phyloP scores from a whole-genome alignment of 192 early-diverging fungal species.

The Rhizoclosmatium globosum region DNA sequence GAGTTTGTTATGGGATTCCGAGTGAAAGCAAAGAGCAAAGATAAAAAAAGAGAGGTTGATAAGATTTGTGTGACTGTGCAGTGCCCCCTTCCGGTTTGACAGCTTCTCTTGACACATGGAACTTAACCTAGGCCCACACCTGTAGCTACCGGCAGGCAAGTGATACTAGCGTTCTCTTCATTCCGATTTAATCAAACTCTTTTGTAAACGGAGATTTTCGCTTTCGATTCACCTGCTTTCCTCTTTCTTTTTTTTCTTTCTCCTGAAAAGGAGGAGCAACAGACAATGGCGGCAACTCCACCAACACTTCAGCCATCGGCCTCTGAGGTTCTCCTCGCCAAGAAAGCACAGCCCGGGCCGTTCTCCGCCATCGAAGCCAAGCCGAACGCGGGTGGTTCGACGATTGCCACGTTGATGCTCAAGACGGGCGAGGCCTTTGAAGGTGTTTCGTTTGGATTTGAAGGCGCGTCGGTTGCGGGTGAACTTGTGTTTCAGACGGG shows the following conservation, averaged over 20 bases:
- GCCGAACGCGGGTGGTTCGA: slow-evolving; percentile 6
- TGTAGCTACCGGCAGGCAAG: too few species aligned
- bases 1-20: too few species aligned
- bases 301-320: neutral
- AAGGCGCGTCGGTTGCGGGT: slow-evolving; percentile 83
- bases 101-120: too few species aligned
- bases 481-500: slow-evolving; percentile 99
- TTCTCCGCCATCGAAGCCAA: slow-evolving; percentile 21
- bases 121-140: too few species aligned
- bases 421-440: slow-evolving; percentile 86
- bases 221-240: neutral
- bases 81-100: too few species aligned
- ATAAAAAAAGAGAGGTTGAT: too few species aligned
- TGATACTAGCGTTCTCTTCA: neutral
- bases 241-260: neutral
- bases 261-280: neutral
- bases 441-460: slow-evolving; percentile 96
- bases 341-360: neutral
- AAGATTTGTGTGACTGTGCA: too few species aligned
- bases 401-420: slow-evolving; percentile 67
- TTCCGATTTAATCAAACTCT: neutral
- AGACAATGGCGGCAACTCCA: neutral
- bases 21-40: too few species aligned
- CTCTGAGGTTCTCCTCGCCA: slow-evolving; percentile 1
- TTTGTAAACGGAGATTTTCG: neutral